These are phyloP conservation scores for Cytidiella melzeri DNA, from an alignment of 768 basidiomycete genomes.

Conservation along the genomic window DNA sequence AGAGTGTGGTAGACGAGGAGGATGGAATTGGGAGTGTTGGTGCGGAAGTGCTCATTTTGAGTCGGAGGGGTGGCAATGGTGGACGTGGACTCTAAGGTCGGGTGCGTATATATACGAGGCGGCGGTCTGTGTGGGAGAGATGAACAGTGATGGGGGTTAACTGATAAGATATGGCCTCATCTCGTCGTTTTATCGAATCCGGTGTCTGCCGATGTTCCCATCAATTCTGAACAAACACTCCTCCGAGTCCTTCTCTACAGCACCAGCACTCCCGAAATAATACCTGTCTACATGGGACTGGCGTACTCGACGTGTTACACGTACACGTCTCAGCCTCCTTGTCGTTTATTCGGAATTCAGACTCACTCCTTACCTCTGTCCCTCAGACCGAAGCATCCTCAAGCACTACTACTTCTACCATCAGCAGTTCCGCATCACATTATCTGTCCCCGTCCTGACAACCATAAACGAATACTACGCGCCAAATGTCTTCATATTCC, in stretches of 20 bases:
- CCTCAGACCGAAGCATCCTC: neutral
- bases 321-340: neutral
- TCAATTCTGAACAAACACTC: too few relatives aligned
- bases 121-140: slow-evolving; percentile 21
- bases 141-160: slow-evolving; percentile 16
- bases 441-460: neutral
- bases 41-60: slow-evolving; percentile 22
- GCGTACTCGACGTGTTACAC: neutral
- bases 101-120: slow-evolving; percentile 9
- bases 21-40: slow-evolving; percentile 31
- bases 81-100: neutral
- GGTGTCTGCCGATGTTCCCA: slow-evolving; percentile 12
- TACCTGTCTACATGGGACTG: neutral
- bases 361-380: neutral
- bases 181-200: slow-evolving; percentile 12
- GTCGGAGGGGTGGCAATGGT: neutral
- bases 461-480: slow-evolving; percentile 7
- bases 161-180: slow-evolving; percentile 15
- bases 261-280: neutral
- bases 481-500: slow-evolving; percentile 2
- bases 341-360: neutral
- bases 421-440: neutral
- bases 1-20: slow-evolving; percentile 49
- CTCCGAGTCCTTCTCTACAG: too few relatives aligned
- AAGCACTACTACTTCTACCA: neutral